Percentiles rank a stretch among this genome's conserved stretches.
Evolutionary conservation across 2,329 filamentous ascomycete species (phyloP).

Genomic region (Emericellopsis atlantica): DNA sequence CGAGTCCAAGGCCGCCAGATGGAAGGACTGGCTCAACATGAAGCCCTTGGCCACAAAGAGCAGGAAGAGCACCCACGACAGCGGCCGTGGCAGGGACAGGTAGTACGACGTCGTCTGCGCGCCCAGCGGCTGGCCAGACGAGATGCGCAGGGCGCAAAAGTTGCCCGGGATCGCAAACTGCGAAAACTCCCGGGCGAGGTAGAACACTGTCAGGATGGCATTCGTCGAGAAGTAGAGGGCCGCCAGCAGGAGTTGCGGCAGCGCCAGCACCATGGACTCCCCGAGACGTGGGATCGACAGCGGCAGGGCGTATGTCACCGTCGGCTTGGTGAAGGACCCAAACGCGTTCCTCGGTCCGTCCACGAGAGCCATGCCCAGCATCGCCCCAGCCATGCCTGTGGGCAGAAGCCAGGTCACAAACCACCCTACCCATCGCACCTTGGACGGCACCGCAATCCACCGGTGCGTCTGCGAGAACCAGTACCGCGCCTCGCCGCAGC

Average conservation of each 20-base stretch:
- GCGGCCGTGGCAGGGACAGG: constrained; percentile 33
- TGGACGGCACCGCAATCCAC: constrained; percentile 31
- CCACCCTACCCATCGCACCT: constrained; percentile 27
- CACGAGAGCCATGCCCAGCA: constrained; percentile 22
- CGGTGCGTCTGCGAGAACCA: constrained; percentile 25
- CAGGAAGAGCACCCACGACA: constrained; percentile 29
- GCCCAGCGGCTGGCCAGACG: constrained; percentile 27
- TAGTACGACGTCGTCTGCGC: constrained; percentile 32
- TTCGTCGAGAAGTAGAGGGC: constrained; percentile 34
- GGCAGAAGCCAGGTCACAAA: constrained; percentile 23
- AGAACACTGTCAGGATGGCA: constrained; percentile 32
- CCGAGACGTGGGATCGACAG: constrained; percentile 11
- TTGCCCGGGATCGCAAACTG: constrained; percentile 23
- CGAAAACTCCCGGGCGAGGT: constrained; percentile 35
- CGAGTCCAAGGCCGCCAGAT: constrained; percentile 17
- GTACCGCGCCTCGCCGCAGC: constrained; percentile 25
- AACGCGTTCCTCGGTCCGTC: constrained; percentile 15
- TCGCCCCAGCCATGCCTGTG: constrained; percentile 21
- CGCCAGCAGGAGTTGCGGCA: constrained; percentile 35
- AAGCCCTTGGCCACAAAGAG: constrained; percentile 31
- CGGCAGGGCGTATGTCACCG: constrained; percentile 18
- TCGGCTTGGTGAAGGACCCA: constrained; percentile 19
- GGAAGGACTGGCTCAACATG: constrained; percentile 30
- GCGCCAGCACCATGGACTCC: constrained; percentile 24
- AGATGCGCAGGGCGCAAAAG: constrained; percentile 26